Base-by-base conservation (phyloP, 1,284 basidiomycete genomes). In the Bjerkandera adusta region DNA sequence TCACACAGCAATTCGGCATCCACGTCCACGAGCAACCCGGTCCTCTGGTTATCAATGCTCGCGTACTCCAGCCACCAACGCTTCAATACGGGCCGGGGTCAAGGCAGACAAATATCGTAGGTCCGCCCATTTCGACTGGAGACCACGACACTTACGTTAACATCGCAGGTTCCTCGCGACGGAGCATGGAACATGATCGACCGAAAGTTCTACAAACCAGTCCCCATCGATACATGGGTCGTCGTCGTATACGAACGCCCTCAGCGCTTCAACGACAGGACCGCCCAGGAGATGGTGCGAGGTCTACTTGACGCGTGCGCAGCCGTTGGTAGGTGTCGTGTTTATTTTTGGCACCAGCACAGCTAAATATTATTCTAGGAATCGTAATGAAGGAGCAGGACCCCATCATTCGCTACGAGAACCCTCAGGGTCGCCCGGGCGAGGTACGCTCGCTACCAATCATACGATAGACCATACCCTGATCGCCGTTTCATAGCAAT, bases 161-260 rank as follows among this genome's bases (percentile, higher is more conserved):
- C n/a, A n/a, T n/a, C n/a, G n/a, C n/a, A n/a, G 83, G 62, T 61
- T 37, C 82, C 83, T 0, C 64, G 62, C n/a, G 74, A 85, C 36
- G 86, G 85, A 11, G 64, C 75, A 1, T 87, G 84, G 84, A 87
- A 88, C 47, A 85, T 86, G 83, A 71, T 82, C 3, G 81, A 83
- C 49, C 84, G 85, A 53, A 70, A 71, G 33, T 85, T 89, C 65
- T 81, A 68, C 59, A 63, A 60, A 34, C 75, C 85, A 0, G 68
- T 67, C 2, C 58, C 50, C 12, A 75, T 88, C 45, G 62, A 66
- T 0, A 68, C 71, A 13, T 89, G 83, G 83, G 68, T 72, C 16
- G 64, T 89, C 3, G 72, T 83, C 8, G 56, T 86, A n/a, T 88
- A 79, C 48, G 84, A 87, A 57, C 70, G 75, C 8, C 65, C 72